Percentiles rank a stretch among this genome's conserved stretches.
Evolutionary conservation across 2,329 filamentous ascomycete species (phyloP).

Genomic region (Xylaria sp.): DNA sequence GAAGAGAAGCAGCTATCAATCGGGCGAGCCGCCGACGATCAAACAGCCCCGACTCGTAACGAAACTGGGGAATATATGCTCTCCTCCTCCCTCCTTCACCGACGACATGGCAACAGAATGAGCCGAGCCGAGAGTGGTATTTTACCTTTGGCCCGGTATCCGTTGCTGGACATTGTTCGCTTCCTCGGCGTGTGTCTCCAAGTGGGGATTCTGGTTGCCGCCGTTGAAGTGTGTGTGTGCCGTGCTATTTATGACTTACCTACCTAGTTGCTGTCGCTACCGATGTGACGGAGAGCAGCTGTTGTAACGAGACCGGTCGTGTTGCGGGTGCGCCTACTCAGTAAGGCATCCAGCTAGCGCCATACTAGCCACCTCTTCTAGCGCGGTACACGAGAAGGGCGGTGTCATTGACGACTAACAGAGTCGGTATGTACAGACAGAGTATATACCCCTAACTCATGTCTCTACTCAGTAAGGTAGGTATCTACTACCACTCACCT

Average conservation of each 20-base stretch:
- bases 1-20: slow-evolving; percentile 11
- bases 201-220: slow-evolving; percentile 4
- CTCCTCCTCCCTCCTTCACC: slow-evolving; percentile 16
- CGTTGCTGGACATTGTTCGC: slow-evolving; percentile 5
- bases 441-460: too few relatives aligned
- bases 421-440: too few relatives aligned
- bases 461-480: too few relatives aligned
- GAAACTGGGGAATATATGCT: slow-evolving; percentile 16
- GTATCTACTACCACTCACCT: background rate
- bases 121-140: background rate
- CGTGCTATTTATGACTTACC: slow-evolving; percentile 4
- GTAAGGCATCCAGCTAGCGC: background rate
- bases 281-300: slow-evolving; percentile 5
- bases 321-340: background rate
- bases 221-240: slow-evolving; percentile 2
- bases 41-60: slow-evolving; percentile 20
- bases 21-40: slow-evolving; percentile 23
- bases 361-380: background rate
- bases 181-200: slow-evolving; percentile 1
- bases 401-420: background rate
- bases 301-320: slow-evolving; percentile 2
- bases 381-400: background rate
- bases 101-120: slow-evolving; percentile 9
- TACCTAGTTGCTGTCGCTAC: background rate
- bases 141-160: background rate